phyloP scores from a whole-genome alignment of 2,329 filamentous ascomycete species.

The Venturiaceae sp. region DNA sequence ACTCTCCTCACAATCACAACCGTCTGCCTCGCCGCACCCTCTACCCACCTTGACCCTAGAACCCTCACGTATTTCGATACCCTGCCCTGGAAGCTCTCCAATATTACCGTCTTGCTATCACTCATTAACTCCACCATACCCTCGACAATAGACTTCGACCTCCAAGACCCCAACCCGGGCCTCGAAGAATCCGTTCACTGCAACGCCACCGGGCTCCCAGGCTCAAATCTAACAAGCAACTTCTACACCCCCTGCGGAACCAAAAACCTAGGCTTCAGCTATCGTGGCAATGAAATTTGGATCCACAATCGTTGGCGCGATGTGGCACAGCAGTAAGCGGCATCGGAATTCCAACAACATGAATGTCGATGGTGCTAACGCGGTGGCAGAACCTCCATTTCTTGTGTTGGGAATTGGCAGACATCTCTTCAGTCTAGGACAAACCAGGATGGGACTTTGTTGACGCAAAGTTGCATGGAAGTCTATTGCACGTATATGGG shows the following conservation, averaged over 20 bases:
- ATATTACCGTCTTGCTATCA: neutral
- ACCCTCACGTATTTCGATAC: neutral
- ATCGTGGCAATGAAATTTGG: neutral
- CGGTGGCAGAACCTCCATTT: neutral
- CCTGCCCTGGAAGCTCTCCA: neutral
- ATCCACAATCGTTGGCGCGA: neutral
- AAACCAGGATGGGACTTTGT: neutral
- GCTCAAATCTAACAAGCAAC: neutral
- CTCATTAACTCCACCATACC: neutral
- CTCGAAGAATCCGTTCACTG: neutral
- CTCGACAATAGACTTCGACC: neutral
- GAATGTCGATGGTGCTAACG: neutral
- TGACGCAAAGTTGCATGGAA: neutral
- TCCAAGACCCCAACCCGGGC: neutral
- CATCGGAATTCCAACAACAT: neutral
- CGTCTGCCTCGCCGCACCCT: neutral
- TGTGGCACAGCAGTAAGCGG: neutral
- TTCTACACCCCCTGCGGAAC: neutral
- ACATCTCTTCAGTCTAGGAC: no score
- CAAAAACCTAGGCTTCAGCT: neutral
- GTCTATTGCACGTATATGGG: neutral
- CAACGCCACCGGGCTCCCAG: neutral
- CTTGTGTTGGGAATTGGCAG: neutral
- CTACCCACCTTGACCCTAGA: neutral
- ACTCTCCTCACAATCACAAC: neutral